Evolutionary conservation across 1,284 basidiomycete genomes (phyloP).

Genomic region (Trichosporon faecale): DNA sequence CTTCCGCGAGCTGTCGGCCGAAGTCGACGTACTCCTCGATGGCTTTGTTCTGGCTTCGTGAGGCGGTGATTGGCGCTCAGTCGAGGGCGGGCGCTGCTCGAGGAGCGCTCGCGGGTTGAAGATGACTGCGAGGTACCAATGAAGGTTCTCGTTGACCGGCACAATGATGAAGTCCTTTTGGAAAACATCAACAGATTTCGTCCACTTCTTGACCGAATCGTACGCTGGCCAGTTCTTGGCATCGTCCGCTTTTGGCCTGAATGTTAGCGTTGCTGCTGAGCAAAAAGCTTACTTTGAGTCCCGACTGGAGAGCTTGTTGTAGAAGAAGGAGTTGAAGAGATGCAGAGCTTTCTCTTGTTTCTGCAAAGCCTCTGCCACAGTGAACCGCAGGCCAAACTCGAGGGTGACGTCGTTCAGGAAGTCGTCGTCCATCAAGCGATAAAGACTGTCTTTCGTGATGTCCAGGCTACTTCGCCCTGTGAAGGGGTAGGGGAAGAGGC

Average conservation of each 20-base stretch:
- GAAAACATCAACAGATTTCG: constrained; percentile 76
- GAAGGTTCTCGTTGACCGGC: constrained; percentile 95
- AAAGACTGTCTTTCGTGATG: constrained; percentile 72
- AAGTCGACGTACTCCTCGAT: neutral
- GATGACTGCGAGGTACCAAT: constrained; percentile 97
- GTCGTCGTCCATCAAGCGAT: constrained; percentile 69
- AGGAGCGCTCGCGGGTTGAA: constrained; percentile 62
- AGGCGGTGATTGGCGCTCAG: constrained; percentile 23
- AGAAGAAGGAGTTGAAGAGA: constrained; percentile 97
- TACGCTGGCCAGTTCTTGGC: constrained; percentile 60
- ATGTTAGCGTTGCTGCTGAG: constrained; percentile 11
- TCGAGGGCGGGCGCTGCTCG: constrained; percentile 20
- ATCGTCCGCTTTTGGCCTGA: constrained; percentile 19
- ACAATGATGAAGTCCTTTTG: constrained; percentile 87
- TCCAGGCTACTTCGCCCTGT: constrained; percentile 68
- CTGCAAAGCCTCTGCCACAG: neutral
- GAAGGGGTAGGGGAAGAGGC: constrained; percentile 72
- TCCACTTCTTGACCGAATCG: constrained; percentile 89
- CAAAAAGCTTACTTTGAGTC: constrained; percentile 60
- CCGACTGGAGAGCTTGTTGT: constrained; percentile 74
- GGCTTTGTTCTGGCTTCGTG: neutral
- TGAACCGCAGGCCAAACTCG: constrained; percentile 88
- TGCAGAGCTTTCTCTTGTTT: constrained; percentile 51
- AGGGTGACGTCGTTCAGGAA: constrained; percentile 95
- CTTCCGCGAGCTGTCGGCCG: neutral